Base-by-base conservation (phyloP, 352 stramenopile species). In the Elongisporangium prolatum region DNA sequence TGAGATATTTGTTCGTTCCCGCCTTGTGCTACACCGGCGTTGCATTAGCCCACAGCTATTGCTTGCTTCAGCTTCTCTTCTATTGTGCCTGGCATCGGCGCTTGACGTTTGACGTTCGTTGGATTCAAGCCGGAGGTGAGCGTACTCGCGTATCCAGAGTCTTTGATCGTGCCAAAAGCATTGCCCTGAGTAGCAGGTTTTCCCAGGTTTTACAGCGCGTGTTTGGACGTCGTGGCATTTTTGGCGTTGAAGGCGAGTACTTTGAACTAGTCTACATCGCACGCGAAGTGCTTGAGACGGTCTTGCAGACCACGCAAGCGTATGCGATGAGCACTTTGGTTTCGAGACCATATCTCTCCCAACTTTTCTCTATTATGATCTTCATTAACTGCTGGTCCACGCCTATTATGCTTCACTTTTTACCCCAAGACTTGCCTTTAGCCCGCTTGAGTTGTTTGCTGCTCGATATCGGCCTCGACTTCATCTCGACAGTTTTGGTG, bases 371-470 rank as follows among this genome's bases (percentile, higher is more conserved):
- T 2, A 14, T 24, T 4, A 53, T 77, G 14, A 50, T 80, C 0
- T 54, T 73, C 25, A 16, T 71, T 5, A 77, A 75, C 40, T 75
- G 71, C 28, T 76, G 68, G 71, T 72, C 60, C 11, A 61, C 67
- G 0, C 64, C 64, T 17, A 51, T 71, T 13, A 54, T 79, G 20
- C 61, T 69, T 56, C 68, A 75, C 47, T 52, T 69, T 50, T 75
- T 71, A 24, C 59, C 52, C 10, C 28, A 51, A 28, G 68, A 58
- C 38, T 66, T 61, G 21, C 60, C 59, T 25, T 65, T 71, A 50
- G 67, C 64, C 47, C 60, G 54, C 2, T 50, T 74, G 4, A 38
- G 67, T 44, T 60, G 56, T 7, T 54, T 74, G 28, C 37, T 71
- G 21, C 54, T 28, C n/a, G 67, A 74, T 56, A 69, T 62, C 44